Evolutionary conservation across 441 rosid genomes (phyloP).

Genomic region (Adansonia gregorii): DNA sequence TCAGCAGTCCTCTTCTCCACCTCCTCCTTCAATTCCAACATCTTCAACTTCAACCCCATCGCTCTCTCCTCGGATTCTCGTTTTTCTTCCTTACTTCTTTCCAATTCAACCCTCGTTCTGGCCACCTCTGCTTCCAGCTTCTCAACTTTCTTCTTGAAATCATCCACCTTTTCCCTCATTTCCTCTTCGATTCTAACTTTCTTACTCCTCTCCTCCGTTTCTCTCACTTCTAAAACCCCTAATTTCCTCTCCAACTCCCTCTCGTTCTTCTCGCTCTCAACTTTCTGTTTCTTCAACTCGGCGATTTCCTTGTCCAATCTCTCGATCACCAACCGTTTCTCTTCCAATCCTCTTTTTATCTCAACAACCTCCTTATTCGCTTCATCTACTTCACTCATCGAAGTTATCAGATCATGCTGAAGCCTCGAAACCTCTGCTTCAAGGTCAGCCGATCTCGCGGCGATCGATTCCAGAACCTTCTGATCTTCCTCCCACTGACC

Average conservation of each 20-base stretch:
- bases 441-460: constrained; percentile 59
- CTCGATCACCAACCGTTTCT: constrained; percentile 49
- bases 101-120: constrained; percentile 40
- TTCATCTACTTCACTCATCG: constrained; percentile 55
- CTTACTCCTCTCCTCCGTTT: constrained; percentile 67
- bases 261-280: constrained; percentile 53
- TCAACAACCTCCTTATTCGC: constrained; percentile 46
- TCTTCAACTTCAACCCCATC: constrained; percentile 44
- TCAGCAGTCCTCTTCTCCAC: constrained; percentile 42
- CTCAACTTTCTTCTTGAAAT: constrained; percentile 44
- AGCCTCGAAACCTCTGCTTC: constrained; percentile 65
- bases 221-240: constrained; percentile 59
- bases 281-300: constrained; percentile 55
- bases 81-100: constrained; percentile 36
- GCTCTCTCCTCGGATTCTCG: constrained; percentile 39
- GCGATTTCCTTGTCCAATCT: constrained; percentile 53
- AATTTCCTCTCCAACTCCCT: constrained; percentile 77
- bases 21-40: constrained; percentile 46
- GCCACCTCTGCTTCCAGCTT: constrained; percentile 44
- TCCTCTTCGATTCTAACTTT: constrained; percentile 61
- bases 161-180: constrained; percentile 50
- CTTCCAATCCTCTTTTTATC: constrained; percentile 49
- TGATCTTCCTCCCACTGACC: constrained; percentile 57
- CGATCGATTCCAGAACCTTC: constrained; percentile 49
- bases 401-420: constrained; percentile 60